These are phyloP conservation scores for Periconia macrospinosa DNA, from an alignment of 2,329 filamentous ascomycete species.

Conservation along the genomic window DNA sequence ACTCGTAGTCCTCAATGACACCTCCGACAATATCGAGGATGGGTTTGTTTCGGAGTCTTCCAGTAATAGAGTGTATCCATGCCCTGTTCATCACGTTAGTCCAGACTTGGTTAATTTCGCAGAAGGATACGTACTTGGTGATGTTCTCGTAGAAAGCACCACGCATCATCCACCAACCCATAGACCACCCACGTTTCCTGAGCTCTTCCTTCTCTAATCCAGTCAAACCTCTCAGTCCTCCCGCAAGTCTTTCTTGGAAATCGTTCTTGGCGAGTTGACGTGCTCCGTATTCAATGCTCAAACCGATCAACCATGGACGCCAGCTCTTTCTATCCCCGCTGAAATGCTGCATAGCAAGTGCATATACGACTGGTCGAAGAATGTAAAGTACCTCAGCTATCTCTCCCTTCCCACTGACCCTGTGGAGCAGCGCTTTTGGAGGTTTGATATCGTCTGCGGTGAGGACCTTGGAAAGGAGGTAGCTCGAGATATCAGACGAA, in stretches of 20 bases:
- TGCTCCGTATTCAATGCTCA: conserved; percentile 83
- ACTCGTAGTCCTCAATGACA: conserved; percentile 94
- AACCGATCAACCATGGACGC: conserved; percentile 87
- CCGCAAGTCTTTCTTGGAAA: conserved; percentile 63
- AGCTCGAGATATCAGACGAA: conserved; percentile 79
- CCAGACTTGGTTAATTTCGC: background rate
- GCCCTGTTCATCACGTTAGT: conserved; percentile 45
- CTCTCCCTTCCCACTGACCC: conserved; percentile 71
- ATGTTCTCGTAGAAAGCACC: conserved; percentile 96
- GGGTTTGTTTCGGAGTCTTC: conserved; percentile 70
- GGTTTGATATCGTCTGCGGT: conserved; percentile 97
- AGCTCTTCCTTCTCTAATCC: conserved; percentile 88
- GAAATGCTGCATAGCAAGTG: conserved; percentile 75
- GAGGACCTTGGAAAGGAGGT: conserved; percentile 85
- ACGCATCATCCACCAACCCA: conserved; percentile 95
- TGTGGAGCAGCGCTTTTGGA: conserved; percentile 81
- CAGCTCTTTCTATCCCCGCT: conserved; percentile 76
- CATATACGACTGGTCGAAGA: conserved; percentile 83
- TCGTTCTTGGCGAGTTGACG: conserved; percentile 77
- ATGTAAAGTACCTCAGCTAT: conserved; percentile 91
- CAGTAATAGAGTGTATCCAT: conserved; percentile 69
- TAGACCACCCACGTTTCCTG: conserved; percentile 81
- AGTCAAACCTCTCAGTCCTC: conserved; percentile 75
- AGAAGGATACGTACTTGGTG: conserved; percentile 58
- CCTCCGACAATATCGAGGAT: conserved; percentile 80